A percentile compares a stretch with the other conserved stretches of the same genome.
Evolutionary conservation across 371 early-diverging fungal species (phyloP).

Genomic region (Lichtheimia ornata): DNA sequence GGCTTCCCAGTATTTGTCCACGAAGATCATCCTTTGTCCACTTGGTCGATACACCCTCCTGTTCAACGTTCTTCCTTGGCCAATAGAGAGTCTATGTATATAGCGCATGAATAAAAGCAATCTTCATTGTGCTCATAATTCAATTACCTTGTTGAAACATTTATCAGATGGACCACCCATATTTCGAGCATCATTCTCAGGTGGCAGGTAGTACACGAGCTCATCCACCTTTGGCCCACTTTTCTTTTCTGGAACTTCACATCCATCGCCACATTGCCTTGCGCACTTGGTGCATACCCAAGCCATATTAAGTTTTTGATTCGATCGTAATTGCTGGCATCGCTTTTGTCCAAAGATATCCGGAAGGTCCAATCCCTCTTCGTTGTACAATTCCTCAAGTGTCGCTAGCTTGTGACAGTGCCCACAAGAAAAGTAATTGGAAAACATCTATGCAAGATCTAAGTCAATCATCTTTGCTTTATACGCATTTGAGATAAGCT

Average conservation of each 20-base stretch:
- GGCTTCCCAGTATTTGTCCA: neutral
- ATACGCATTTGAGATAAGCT: neutral
- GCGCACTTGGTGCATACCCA: slow-evolving; percentile 23
- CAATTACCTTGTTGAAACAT: slow-evolving; percentile 8
- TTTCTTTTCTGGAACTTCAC: neutral
- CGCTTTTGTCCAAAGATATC: slow-evolving; percentile 17
- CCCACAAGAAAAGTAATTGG: slow-evolving; percentile 24
- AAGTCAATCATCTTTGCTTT: neutral
- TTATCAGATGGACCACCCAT: slow-evolving; percentile 25
- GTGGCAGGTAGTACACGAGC: slow-evolving; percentile 19
- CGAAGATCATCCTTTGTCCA: neutral
- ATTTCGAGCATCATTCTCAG: slow-evolving; percentile 18
- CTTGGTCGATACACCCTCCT: neutral
- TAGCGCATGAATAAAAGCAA: too few species aligned
- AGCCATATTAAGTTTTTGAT: slow-evolving; percentile 3
- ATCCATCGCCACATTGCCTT: slow-evolving; percentile 6
- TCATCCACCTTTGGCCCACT: slow-evolving; percentile 1
- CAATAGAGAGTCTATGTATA: neutral
- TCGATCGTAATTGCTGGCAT: slow-evolving; percentile 2
- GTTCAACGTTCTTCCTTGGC: neutral
- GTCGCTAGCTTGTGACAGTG: slow-evolving; percentile 14
- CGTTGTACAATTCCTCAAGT: slow-evolving; percentile 6
- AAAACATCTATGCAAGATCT: slow-evolving; percentile 1
- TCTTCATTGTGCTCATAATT: too few species aligned
- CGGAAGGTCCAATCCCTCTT: slow-evolving; percentile 11